Evolutionary conservation across 768 basidiomycete species (phyloP), one percentile per base, ranked within the genome.

Genomic region (Candolleomyces aberdarensis): DNA sequence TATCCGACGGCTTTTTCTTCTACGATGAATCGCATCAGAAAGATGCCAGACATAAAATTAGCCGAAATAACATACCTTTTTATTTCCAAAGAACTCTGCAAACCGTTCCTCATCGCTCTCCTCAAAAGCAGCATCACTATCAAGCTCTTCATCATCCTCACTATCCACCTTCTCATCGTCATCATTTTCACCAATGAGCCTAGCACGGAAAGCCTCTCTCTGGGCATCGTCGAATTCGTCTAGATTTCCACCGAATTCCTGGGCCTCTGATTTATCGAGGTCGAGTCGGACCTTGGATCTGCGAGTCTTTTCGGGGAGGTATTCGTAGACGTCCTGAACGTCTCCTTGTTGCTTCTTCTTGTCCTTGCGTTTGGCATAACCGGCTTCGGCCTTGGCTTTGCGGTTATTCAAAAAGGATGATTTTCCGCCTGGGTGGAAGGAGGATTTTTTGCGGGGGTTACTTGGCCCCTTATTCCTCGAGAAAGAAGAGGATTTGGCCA

Each of bases 111-210:
- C 87, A 39, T 92, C 92, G 58, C 83, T 86, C 69, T 91, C 89
- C 62, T 92, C 90, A 62, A 92, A 91, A 1, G 91, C 93, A 63
- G 80, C 87, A 66, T 95, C 94, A 63, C 87, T 89, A 62, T 92
- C 90, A 49, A 94, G 83, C 62, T 94, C 92, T 68, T 94, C 92
- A 67, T 95, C 93, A 63, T 95, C 90, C 0, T 75, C 85, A 62
- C 83, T 85, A 39, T 79, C 85, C 64, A 92, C 80, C 63, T 67
- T 72, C 60, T 84, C 79, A 49, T 78, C 77, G 36, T 85, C 85
- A 13, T 72, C 79, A 40, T 79, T 71, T 62, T 84, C 83, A 6
- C 80, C 83, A 54, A 85, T 75, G 51, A 90, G 67, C 63, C 82
- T 76, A 17, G 85, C 76, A 32, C 55, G 17, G 9, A 61, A 39